Percentiles rank a stretch among this genome's conserved stretches.
Evolutionary conservation across 371 early-diverging fungal species (phyloP).

Genomic region (Phascolomyces articulosus): DNA sequence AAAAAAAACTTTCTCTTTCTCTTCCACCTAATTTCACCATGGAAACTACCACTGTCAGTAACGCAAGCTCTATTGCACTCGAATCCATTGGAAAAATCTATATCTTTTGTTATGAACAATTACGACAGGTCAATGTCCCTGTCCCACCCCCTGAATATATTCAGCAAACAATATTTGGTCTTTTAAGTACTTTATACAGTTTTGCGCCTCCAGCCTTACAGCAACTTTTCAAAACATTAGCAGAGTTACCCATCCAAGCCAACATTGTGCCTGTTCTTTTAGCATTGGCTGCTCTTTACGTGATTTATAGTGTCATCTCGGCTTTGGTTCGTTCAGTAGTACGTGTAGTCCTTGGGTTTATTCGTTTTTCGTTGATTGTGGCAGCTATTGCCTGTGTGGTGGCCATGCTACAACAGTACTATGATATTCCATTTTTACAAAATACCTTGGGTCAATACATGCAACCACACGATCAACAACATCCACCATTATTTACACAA

Average conservation of each 20-base stretch:
- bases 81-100: slow-evolving; percentile 35
- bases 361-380: slow-evolving; percentile 40
- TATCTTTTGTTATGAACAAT: slow-evolving; percentile 29
- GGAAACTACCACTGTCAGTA: slow-evolving; percentile 8
- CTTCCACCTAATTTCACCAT: background rate
- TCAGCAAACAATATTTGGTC: slow-evolving; percentile 12
- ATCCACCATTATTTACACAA: too few species aligned
- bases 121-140: slow-evolving; percentile 22
- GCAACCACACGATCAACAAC: background rate
- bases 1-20: too few species aligned
- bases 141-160: slow-evolving; percentile 30
- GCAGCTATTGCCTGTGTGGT: slow-evolving; percentile 20
- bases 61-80: slow-evolving; percentile 1
- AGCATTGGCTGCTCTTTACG: slow-evolving; percentile 35
- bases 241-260: slow-evolving; percentile 34
- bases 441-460: background rate
- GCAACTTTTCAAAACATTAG: slow-evolving; percentile 24
- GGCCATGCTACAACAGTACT: slow-evolving; percentile 28
- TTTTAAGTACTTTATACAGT: slow-evolving; percentile 9
- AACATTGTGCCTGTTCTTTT: slow-evolving; percentile 35
- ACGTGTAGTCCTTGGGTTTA: slow-evolving; percentile 39
- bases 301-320: slow-evolving; percentile 31
- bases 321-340: slow-evolving; percentile 30
- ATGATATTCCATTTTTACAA: slow-evolving; percentile 6
- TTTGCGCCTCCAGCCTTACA: slow-evolving; percentile 30